Base-by-base conservation (phyloP, 2,329 filamentous ascomycete genomes). In the Talaromyces rugulosus region DNA sequence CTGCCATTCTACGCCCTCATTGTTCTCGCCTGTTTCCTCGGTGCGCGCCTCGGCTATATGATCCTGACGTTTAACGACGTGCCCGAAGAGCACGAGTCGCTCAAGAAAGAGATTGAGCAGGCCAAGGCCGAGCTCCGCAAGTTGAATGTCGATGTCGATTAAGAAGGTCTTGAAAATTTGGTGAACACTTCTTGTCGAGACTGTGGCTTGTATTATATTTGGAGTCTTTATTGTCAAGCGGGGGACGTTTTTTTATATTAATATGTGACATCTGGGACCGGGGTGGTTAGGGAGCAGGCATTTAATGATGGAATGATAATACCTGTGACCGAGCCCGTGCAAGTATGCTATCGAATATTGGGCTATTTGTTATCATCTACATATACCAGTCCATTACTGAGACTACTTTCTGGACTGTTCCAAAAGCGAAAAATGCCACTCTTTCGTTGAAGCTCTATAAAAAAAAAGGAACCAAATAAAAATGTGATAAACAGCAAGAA, bases 61-160 rank as follows among this genome's bases (percentile, higher is more conserved):
- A 91, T 99, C 70, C 83, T 96, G 74, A 96, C 92, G 62, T 99
- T 99, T 85, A 95, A 96, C 82, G 93, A 98, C 78, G 92, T 96
- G 56, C 93, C 94, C 60, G 85, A 91, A 65, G 95, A 95, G 58
- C 90, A 98, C 78, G 86, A 88, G 74, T 93, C 97, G 79, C 81
- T 99, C 70, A 92, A 95, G 84, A 82, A 80, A 70, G 90, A 98
- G 89, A 96, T 81, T 88, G 74, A 74, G 74, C 74, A 68, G 61
- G 76, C 78, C 62, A 78, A 77, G 68, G 69, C 74, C 57, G 75
- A 79, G 60, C 67, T 81, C 69, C 75, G 78, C 64, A 66, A 69
- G 63, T 71, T 68, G 60, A 78, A 77, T 59, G 72, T 80, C 52
- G 77, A 78, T 59, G 77, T 80, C 55, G 75, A 80, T 63, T 80